These are phyloP conservation scores for Tolypocladium pustulatum DNA, from an alignment of 2,329 filamentous ascomycete genomes.

Conservation along the genomic window DNA sequence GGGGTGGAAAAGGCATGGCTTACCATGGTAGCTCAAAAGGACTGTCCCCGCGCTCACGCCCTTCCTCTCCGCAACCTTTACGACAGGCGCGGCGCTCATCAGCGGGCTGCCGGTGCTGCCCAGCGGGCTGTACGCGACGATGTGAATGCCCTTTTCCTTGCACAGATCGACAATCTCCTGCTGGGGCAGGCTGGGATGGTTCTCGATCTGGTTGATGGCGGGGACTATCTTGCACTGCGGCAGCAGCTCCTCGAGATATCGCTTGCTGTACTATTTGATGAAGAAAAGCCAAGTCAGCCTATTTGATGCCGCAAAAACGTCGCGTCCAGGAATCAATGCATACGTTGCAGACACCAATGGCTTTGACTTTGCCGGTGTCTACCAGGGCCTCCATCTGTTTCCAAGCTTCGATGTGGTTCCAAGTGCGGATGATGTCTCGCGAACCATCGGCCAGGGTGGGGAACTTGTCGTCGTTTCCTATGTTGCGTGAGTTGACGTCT, in stretches of 20 bases:
- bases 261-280: constrained; percentile 36
- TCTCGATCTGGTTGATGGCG: constrained; percentile 64
- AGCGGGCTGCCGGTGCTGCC: constrained; percentile 55
- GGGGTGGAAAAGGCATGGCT: constrained; percentile 14
- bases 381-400: constrained; percentile 62
- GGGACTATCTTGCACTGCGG: constrained; percentile 42
- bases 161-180: constrained; percentile 62
- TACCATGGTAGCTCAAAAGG: constrained; percentile 63
- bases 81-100: constrained; percentile 50
- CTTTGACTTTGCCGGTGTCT: constrained; percentile 43
- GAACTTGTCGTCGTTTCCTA: constrained; percentile 61
- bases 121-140: constrained; percentile 63
- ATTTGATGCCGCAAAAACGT: background rate
- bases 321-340: constrained; percentile 2
- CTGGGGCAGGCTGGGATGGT: constrained; percentile 61
- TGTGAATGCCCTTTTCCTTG: constrained; percentile 55
- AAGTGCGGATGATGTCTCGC: constrained; percentile 59
- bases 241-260: constrained; percentile 45
- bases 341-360: constrained; percentile 46
- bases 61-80: constrained; percentile 55
- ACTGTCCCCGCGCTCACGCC: constrained; percentile 50
- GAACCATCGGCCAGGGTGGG: constrained; percentile 64
- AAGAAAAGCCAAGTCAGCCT: background rate
- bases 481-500: background rate
- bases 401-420: constrained; percentile 69